phyloP scores from a whole-genome alignment of 345 rosid species.

The Eucalyptus tenuipes region DNA sequence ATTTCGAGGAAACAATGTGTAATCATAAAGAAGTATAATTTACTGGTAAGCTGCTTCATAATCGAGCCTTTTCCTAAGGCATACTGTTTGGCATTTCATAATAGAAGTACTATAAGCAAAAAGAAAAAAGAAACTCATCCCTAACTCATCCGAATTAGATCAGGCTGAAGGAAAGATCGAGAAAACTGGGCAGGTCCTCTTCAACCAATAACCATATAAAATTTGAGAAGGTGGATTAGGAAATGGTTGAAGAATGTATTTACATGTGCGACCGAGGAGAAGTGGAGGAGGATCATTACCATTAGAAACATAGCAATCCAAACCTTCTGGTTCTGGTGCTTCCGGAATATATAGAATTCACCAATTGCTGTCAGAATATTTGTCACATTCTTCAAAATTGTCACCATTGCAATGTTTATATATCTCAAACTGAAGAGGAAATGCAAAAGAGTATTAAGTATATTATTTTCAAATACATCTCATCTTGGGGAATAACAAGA shows the following conservation, averaged over 20 bases:
- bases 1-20: neutral
- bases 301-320: slow-evolving; percentile 93
- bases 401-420: slow-evolving; percentile 94
- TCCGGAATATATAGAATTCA: slow-evolving; percentile 70
- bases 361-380: slow-evolving; percentile 88
- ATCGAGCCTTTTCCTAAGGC: neutral
- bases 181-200: neutral
- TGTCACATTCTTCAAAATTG: slow-evolving; percentile 86
- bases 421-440: slow-evolving; percentile 67
- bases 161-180: neutral
- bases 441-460: neutral
- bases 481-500: neutral
- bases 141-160: neutral
- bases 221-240: neutral
- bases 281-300: slow-evolving; percentile 21
- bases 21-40: neutral
- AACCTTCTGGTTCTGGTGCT: slow-evolving; percentile 80
- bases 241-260: neutral
- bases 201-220: neutral
- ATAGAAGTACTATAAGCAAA: neutral
- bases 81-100: neutral
- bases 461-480: neutral
- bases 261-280: neutral
- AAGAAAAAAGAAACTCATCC: neutral
- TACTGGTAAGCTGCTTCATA: neutral